phyloP scores from a whole-genome alignment of 176 grass and related monocot genomes.

The Luzula sylvatica region DNA sequence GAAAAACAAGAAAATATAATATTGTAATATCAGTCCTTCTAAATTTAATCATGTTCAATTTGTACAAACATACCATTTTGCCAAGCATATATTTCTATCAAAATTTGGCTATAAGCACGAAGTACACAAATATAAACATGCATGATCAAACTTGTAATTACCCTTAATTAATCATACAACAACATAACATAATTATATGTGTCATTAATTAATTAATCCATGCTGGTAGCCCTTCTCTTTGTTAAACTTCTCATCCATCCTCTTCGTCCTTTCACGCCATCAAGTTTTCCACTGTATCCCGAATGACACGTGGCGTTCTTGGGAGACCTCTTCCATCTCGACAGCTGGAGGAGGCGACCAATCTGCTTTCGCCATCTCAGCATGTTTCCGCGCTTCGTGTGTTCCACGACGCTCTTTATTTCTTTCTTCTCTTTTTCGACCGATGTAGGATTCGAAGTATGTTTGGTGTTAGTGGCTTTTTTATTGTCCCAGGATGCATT shows the following conservation, averaged over 20 bases:
- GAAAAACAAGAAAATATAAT: too few relatives aligned
- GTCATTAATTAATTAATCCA: slow-evolving; percentile 10
- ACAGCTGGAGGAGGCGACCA: slow-evolving; percentile 62
- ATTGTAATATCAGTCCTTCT: too few relatives aligned
- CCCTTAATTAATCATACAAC: too few relatives aligned
- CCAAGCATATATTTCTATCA: slow-evolving; percentile 2
- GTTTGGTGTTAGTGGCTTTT: slow-evolving; percentile 5
- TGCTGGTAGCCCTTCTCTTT: slow-evolving; percentile 31
- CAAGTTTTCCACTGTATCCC: slow-evolving; percentile 26
- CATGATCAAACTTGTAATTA: too few relatives aligned
- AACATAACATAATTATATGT: too few relatives aligned
- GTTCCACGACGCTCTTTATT: slow-evolving; percentile 27
- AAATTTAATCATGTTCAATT: neutral
- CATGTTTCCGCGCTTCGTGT: slow-evolving; percentile 33
- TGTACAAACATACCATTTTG: neutral
- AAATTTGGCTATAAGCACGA: slow-evolving; percentile 10
- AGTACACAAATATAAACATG: slow-evolving; percentile 14
- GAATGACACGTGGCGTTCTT: slow-evolving; percentile 29
- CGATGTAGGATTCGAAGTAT: neutral
- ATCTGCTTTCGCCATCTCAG: slow-evolving; percentile 70
- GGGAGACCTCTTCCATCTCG: slow-evolving; percentile 54
- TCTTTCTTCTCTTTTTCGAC: slow-evolving; percentile 2
- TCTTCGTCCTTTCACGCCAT: slow-evolving; percentile 25
- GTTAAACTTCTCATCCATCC: slow-evolving; percentile 61
- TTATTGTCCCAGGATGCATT: slow-evolving; percentile 46